phyloP scores from a whole-genome alignment of 2,329 filamentous ascomycete genomes.

The Aplosporella prunicola region DNA sequence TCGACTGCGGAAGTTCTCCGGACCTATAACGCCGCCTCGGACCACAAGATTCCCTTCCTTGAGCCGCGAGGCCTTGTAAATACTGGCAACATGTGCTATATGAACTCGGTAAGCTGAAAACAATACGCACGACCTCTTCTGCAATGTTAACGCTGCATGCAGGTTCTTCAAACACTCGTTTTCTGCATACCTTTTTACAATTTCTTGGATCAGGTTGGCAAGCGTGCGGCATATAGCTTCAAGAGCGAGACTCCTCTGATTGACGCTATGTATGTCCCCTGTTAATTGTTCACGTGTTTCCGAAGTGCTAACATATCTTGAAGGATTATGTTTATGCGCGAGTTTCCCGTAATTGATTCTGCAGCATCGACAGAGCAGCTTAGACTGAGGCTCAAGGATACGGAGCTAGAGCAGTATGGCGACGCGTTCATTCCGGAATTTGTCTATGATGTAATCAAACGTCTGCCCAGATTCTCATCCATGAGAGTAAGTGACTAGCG shows the following conservation, averaged over 20 bases:
- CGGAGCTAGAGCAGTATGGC: constrained; percentile 81
- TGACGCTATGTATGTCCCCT: constrained; percentile 69
- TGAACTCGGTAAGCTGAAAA: constrained; percentile 76
- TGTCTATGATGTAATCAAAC: constrained; percentile 85
- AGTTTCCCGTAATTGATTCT: constrained; percentile 81
- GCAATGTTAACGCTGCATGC: constrained; percentile 25
- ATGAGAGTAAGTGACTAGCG: constrained; percentile 61
- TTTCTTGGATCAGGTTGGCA: constrained; percentile 79
- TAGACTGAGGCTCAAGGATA: constrained; percentile 62
- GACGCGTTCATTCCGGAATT: constrained; percentile 89
- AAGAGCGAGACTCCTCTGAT: constrained; percentile 90
- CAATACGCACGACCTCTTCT: too few relatives aligned
- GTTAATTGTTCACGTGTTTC: not conserved
- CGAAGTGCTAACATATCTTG: constrained; percentile 12
- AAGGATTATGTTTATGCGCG: constrained; percentile 91
- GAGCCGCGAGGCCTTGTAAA: constrained; percentile 92
- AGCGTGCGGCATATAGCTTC: constrained; percentile 78
- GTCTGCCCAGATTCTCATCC: constrained; percentile 76
- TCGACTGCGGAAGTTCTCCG: constrained; percentile 69
- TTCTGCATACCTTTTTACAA: constrained; percentile 93
- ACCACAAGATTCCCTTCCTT: constrained; percentile 66
- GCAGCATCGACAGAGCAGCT: constrained; percentile 65
- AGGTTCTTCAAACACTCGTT: constrained; percentile 92
- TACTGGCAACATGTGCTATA: constrained; percentile 98
- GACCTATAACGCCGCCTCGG: constrained; percentile 58